A percentile compares a stretch with the other conserved stretches of the same genome.
Evolutionary conservation across 345 rosid species (phyloP).

Genomic region (Populus pruinosa): DNA sequence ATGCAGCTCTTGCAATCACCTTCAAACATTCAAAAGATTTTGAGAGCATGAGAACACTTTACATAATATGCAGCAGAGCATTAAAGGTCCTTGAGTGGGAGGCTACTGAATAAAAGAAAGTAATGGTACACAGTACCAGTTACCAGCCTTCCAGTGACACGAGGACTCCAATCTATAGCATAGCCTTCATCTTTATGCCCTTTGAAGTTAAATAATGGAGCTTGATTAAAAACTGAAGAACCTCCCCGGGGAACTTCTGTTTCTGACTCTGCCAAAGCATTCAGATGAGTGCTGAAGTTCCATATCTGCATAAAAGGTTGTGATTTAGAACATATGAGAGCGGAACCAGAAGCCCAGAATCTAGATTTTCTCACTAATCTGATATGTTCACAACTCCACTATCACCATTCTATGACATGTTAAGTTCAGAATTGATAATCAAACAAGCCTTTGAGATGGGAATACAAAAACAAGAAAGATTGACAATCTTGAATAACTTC

Average conservation of each 20-base stretch:
- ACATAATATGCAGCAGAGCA: constrained; percentile 1
- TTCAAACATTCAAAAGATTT: constrained; percentile 17
- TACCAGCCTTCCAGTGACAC: constrained; percentile 72
- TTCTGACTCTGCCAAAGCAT: constrained; percentile 71
- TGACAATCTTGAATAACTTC: background rate
- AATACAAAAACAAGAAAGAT: background rate
- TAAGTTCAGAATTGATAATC: background rate
- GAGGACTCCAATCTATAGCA: constrained; percentile 92
- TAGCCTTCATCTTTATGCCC: constrained; percentile 97
- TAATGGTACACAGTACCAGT: constrained; percentile 47
- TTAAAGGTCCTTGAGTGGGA: background rate
- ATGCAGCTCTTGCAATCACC: constrained; percentile 89
- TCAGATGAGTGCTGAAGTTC: constrained; percentile 81
- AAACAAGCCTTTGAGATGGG: background rate
- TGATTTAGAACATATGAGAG: background rate
- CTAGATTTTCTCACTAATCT: background rate
- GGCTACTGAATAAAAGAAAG: background rate
- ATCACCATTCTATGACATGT: background rate
- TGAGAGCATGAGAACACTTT: background rate
- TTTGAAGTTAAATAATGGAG: constrained; percentile 64
- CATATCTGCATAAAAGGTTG: constrained; percentile 53
- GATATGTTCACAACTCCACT: background rate
- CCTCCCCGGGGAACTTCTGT: constrained; percentile 49
- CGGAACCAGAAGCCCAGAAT: background rate
- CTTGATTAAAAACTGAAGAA: constrained; percentile 66